Conservation (phyloP, 2,329 filamentous ascomycete genomes). For the Exophiala alcalophila region DNA sequence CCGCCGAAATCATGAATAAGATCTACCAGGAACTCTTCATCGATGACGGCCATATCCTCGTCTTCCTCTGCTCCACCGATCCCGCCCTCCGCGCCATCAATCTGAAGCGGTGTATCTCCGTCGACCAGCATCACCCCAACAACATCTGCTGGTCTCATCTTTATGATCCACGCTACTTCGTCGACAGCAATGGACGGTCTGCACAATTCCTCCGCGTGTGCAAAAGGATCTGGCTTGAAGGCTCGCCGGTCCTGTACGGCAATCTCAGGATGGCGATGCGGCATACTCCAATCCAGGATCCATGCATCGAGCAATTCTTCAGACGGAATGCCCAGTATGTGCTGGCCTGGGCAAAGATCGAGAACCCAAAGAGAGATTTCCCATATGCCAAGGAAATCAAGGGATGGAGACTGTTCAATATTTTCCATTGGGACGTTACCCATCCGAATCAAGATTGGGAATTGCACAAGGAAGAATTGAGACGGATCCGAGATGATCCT, state of each 20-base stretch:
- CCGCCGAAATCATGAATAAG: constrained; percentile 16
- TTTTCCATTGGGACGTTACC: constrained; percentile 1
- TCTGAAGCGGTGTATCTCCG: constrained; percentile 3
- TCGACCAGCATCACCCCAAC: background rate
- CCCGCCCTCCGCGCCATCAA: constrained; percentile 1
- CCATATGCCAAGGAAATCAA: background rate
- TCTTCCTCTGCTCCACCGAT: constrained; percentile 16
- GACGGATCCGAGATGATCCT: background rate
- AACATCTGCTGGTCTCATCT: constrained; percentile 7
- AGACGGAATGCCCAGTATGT: constrained; percentile 8
- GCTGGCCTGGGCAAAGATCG: constrained; percentile 5
- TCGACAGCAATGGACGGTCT: constrained; percentile 11
- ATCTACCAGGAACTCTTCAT: constrained; percentile 17
- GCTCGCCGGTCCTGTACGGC: constrained; percentile 12
- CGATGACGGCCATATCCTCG: constrained; percentile 12
- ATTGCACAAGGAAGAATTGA: background rate
- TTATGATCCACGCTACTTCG: constrained; percentile 9
- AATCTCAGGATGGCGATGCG: constrained; percentile 16
- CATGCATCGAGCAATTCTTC: constrained; percentile 9
- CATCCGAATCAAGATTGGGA: background rate
- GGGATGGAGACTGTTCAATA: background rate
- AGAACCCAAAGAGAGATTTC: constrained; percentile 1
- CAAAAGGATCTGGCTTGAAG: constrained; percentile 15
- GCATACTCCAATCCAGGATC: constrained; percentile 3
- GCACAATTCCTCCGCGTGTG: constrained; percentile 21